Evolutionary conservation across 805 yeast genomes (phyloP), one percentile per base, ranked within the genome.

Genomic region (Ogataea paraovalis): DNA sequence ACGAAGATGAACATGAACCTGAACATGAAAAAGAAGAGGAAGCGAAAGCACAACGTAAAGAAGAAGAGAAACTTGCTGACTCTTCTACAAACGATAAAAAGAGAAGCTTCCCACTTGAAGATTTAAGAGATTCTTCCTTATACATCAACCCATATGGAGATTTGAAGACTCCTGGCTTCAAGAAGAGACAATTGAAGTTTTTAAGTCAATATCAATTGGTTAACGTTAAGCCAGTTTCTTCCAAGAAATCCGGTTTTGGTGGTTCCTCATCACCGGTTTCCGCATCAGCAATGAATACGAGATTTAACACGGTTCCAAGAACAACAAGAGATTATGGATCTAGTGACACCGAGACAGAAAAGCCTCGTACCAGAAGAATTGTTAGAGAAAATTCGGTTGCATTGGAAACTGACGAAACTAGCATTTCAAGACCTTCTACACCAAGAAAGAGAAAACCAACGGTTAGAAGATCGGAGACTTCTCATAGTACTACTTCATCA

Each of bases 361-460:
- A 78, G 57, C 76, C 81, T 33, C 75, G 85, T 68, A 81, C 87
- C 1, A 76, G 86, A 67, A 74, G 85, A 58, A 65, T 74, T 32
- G 75, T 70, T 7, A 74, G 71, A 54, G 77, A 73, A 48, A 54
- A 64, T 13, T 58, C 68, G 8, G 59, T 52, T 37, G 60, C 62
- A 7, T 48, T 66, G 32, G 68, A 69, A 47, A 53, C 65, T 39
- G 65, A 61, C 39, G 62, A 57, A 25, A 61, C 70, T 28, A 52
- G 53, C 12, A 45, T 55, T 27, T 52, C 68, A 12, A 56, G 64
- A 42, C 65, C 69, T 50, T 64, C 62, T 46, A 66, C 60, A 65
- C 78, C 56, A 57, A 59, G 54, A 67, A 65, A 48, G 64, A 45
- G 68, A 64, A 73, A 71, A 68, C 61, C 58, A 27, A 45, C 53